These are phyloP conservation scores for Neckera pumila DNA, from an alignment of 225 moss, liverwort and hornwort species.

Conservation along the genomic window DNA sequence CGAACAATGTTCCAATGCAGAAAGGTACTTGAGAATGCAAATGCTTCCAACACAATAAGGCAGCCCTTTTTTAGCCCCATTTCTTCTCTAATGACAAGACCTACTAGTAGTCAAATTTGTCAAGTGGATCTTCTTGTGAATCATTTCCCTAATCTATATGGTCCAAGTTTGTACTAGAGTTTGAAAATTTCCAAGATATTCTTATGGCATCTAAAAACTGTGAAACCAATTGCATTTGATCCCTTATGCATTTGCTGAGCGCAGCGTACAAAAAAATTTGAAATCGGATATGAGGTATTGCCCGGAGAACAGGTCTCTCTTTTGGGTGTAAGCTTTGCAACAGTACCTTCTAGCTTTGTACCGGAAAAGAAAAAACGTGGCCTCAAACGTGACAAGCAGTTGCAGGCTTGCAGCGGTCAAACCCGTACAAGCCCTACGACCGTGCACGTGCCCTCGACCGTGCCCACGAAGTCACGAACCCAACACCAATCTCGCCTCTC, in stretches of 20 bases:
- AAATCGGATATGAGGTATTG: rapidly evolving
- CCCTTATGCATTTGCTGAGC: rapidly evolving
- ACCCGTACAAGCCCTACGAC: neutral
- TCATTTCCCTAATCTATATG: neutral
- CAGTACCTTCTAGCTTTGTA: neutral
- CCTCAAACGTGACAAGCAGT: neutral
- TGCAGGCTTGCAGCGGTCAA: neutral
- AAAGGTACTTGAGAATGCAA: no score
- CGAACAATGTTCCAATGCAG: no score
- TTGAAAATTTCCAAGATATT: neutral
- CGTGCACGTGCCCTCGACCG: neutral
- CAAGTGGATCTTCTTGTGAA: neutral
- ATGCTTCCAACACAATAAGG: no score
- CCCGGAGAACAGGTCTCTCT: neutral
- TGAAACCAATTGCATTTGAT: neutral
- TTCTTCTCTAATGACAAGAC: no score
- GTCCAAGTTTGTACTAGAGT: neutral
- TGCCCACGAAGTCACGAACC: neutral
- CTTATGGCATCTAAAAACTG: neutral
- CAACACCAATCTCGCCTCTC: neutral
- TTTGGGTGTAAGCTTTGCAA: neutral
- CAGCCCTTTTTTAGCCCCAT: no score
- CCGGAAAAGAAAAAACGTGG: neutral
- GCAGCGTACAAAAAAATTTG: rapidly evolving
- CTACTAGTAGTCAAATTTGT: no score